phyloP scores from a whole-genome alignment of 2,329 filamentous ascomycete genomes.

The Aspergillus hortae region DNA sequence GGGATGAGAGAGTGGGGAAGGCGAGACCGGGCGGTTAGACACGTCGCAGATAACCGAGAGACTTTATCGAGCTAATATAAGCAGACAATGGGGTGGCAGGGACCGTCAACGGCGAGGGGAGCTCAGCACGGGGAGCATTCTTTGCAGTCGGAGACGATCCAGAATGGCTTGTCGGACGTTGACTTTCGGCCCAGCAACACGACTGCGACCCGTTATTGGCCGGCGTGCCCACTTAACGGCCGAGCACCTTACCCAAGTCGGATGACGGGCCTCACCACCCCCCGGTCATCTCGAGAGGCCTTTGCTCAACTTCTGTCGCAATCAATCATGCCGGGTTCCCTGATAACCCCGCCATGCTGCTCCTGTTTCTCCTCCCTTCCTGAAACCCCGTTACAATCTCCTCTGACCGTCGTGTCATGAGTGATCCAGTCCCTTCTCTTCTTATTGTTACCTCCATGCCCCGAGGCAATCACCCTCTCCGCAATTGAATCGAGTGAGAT shows the following conservation, averaged over 20 bases:
- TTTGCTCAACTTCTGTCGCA: slow-evolving; percentile 16
- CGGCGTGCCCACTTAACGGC: neutral
- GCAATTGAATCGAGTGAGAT: slow-evolving; percentile 16
- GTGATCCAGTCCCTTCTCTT: slow-evolving; percentile 2
- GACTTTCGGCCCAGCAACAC: slow-evolving; percentile 5
- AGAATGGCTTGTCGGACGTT: neutral
- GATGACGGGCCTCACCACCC: neutral
- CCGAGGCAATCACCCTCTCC: slow-evolving; percentile 11
- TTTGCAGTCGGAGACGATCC: neutral
- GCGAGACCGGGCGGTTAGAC: slow-evolving; percentile 1
- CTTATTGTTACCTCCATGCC: neutral
- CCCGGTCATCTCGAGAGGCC: slow-evolving; percentile 10
- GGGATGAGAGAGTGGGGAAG: slow-evolving; percentile 1
- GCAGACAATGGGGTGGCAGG: neutral
- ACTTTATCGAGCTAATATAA: neutral
- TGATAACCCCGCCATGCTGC: slow-evolving; percentile 17
- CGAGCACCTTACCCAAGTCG: neutral
- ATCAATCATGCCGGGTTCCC: slow-evolving; percentile 7
- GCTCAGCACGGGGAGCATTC: neutral
- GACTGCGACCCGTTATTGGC: slow-evolving; percentile 4
- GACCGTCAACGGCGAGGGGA: neutral
- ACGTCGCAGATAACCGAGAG: neutral
- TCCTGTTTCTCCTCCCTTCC: slow-evolving; percentile 8
- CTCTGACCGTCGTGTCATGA: slow-evolving; percentile 12
- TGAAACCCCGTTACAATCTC: neutral